Evolutionary conservation across 1,139 yeast species (phyloP).

Genomic region (Sugiyamaella castrensis): DNA sequence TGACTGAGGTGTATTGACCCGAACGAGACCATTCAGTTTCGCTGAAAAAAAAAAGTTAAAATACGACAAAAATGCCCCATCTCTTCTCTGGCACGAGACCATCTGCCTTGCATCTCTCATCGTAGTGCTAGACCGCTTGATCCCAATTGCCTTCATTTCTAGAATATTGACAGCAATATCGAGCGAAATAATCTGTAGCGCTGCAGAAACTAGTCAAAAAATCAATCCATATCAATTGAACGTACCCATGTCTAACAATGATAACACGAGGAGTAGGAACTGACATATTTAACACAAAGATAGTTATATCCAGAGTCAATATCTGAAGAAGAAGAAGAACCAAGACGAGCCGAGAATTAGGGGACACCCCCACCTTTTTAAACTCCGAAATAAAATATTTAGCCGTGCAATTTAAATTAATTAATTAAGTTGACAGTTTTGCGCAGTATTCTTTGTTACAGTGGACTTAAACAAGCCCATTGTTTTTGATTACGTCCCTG

Average conservation of each 20-base stretch:
- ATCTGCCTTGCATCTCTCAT: no score
- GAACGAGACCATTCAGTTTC: slow-evolving; percentile 95
- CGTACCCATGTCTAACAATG: slow-evolving; percentile 68
- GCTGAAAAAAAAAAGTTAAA: slow-evolving; percentile 32
- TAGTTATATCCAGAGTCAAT: background rate
- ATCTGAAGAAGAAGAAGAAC: background rate
- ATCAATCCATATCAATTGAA: slow-evolving; percentile 3
- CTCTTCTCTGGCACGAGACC: background rate
- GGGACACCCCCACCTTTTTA: no score
- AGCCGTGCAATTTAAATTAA: no score
- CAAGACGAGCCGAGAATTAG: background rate
- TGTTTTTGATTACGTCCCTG: no score
- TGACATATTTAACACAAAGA: slow-evolving; percentile 1
- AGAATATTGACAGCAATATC: background rate
- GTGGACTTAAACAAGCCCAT: no score
- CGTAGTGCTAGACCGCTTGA: no score
- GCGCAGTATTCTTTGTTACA: no score
- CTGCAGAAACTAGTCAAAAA: no score
- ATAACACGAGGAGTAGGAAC: slow-evolving; percentile 67
- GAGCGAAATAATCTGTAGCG: no score
- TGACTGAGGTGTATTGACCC: slow-evolving; percentile 85
- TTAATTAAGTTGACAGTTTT: no score
- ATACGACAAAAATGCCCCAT: background rate
- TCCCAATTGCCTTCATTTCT: no score
- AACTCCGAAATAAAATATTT: no score